Base-by-base conservation (phyloP, 2,329 filamentous ascomycete species). In the Aspergillus flavus region DNA sequence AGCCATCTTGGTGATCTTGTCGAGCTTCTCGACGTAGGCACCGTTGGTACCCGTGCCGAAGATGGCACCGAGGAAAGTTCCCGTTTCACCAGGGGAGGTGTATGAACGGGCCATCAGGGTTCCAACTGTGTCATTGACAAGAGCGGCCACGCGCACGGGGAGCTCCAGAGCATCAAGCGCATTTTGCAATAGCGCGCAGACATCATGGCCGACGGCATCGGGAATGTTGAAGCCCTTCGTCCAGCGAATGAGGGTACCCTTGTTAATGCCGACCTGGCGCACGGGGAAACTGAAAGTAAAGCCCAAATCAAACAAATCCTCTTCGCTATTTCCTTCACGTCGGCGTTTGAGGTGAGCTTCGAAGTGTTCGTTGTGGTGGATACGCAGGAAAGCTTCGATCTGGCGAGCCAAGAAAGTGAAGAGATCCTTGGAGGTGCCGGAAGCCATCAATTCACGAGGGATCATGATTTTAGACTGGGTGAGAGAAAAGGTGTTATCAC, bases 221-320 rank as follows among this genome's bases (percentile, higher is more conserved):
- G 89, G 86, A 69, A 99, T 98, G 76, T 98, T 93, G 76, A 97
- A 99, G 58, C 95, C 95, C 83, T 99, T 99, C 62, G 95, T 99
- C 95, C 95, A 99, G 71, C 95, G 89, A 79, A 97, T 95, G 60
- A 99, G 85, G 62, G 89, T 91, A 65, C 95, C 95, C 81, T 93
- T 94, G 85, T 98, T 98, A 77, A 99, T 97, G 45, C 93, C 94
- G 62, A 91, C 85, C 78, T 99, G 95, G 76, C 96, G 88, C 45
- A 98, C 94, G 3, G 95, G 95, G 82, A 98, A 99, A 76, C 92
- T 96, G 81, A 99, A 99, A 59, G 95, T 99, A 81, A 99, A 99
- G n/a, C 95, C 95, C 48, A 99, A 85, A 72, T 93, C 91, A 81
- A 98, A 97, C 65, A 95, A 87, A 63, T 94, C 85, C 76, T 94